Conservation (phyloP, 495 filamentous ascomycete species). For the Neurospora sp. region DNA sequence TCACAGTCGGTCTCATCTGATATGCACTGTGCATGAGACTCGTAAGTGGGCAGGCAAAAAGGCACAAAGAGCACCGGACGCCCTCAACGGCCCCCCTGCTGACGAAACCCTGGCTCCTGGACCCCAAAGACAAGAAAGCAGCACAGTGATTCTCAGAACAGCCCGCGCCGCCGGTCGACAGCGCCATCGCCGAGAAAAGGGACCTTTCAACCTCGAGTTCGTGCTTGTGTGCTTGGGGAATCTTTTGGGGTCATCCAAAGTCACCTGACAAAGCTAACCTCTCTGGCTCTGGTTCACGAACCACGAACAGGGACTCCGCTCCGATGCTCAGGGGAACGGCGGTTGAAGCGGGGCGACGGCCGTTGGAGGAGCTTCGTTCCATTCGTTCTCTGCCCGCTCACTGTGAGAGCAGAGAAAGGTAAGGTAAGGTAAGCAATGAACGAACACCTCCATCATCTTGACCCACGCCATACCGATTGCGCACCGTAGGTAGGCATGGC, state of each 20-base stretch:
- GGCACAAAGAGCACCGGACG: not conserved
- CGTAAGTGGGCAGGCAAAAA: not conserved
- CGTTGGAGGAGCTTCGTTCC: not conserved
- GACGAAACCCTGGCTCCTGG: conserved; percentile 8
- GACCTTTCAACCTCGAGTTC: not conserved
- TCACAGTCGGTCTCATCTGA: not conserved
- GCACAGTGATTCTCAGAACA: not conserved
- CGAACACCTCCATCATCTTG: not conserved
- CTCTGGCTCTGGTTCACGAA: not conserved
- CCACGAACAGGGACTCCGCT: not conserved
- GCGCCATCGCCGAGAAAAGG: not conserved
- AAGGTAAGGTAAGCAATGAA: not conserved
- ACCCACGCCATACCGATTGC: not conserved
- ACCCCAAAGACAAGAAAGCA: not conserved
- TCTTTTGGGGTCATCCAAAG: not conserved
- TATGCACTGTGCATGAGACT: not conserved
- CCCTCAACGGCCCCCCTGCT: conserved; percentile 3
- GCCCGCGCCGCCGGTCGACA: not conserved
- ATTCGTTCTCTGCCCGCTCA: not conserved
- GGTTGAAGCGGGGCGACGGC: not conserved
- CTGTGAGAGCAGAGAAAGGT: not conserved
- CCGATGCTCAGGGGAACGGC: not conserved
- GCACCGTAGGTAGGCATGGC: not conserved
- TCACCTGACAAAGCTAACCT: not conserved
- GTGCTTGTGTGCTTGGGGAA: not conserved